Conservation (phyloP, 225 moss, liverwort and hornwort genomes). For the Pleurozium schreberi region DNA sequence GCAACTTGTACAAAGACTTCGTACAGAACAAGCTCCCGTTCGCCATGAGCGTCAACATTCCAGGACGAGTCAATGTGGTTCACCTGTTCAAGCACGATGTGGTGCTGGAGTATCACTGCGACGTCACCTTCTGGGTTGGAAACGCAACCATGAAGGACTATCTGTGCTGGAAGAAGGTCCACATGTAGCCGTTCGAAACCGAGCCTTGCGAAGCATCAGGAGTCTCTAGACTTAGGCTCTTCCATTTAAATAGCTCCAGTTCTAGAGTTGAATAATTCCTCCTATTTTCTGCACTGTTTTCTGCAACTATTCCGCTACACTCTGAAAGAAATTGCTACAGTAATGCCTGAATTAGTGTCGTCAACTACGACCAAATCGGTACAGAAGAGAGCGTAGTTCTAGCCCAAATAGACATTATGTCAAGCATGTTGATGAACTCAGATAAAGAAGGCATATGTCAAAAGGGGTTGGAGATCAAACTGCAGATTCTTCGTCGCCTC, state of each 20-base stretch:
- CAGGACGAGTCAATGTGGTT: conserved; percentile 27
- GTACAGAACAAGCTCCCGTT: conserved; percentile 19
- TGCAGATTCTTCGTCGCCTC: not conserved
- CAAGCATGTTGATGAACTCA: not conserved
- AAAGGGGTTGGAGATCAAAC: not conserved
- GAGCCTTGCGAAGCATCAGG: not conserved
- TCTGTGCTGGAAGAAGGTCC: conserved; percentile 49
- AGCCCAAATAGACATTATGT: not conserved
- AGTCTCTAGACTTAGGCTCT: not conserved
- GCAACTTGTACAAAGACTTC: conserved; percentile 8
- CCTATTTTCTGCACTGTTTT: not conserved
- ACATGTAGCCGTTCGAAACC: not conserved
- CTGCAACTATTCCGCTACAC: not conserved
- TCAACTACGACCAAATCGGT: not conserved
- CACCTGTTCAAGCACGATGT: conserved; percentile 28
- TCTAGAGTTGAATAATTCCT: not conserved
- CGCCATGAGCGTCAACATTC: conserved; percentile 33
- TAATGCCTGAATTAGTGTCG: not conserved
- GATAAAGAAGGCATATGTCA: not conserved
- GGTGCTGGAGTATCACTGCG: conserved; percentile 41
- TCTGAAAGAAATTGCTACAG: not conserved
- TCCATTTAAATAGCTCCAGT: not conserved
- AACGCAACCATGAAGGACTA: conserved; percentile 37
- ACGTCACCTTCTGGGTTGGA: conserved; percentile 31
- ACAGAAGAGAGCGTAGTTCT: not conserved